Percentiles rank a stretch among this genome's conserved stretches.
Conservation (phyloP, 2,329 filamentous ascomycete species). For the Alternaria tenuissima region DNA sequence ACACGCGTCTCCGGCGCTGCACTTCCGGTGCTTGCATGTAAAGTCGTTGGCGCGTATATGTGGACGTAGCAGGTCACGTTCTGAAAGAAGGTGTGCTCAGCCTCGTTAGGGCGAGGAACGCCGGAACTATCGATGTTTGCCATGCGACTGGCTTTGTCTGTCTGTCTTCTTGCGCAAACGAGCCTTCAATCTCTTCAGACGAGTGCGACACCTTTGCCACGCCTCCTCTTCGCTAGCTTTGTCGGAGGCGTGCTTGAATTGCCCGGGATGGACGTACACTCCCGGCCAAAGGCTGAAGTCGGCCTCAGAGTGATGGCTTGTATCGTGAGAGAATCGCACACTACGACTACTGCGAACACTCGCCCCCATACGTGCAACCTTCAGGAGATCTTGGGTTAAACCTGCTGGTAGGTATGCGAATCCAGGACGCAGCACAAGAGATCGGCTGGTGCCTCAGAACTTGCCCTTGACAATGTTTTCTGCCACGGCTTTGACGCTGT, state of each 20-base stretch:
- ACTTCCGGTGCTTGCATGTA: neutral
- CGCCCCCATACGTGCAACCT: neutral
- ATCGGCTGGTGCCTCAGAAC: neutral
- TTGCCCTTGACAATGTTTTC: neutral
- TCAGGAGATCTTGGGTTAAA: neutral
- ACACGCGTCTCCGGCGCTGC: neutral
- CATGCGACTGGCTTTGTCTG: conserved; percentile 6
- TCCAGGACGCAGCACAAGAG: neutral
- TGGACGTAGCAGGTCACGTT: conserved; percentile 20
- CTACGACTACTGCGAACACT: conserved; percentile 10
- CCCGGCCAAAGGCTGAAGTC: conserved; percentile 33
- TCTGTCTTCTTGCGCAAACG: conserved; percentile 5
- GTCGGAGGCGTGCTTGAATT: conserved; percentile 26
- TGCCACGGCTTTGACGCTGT: neutral
- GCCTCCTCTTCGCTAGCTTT: conserved; percentile 24
- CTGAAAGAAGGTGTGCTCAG: conserved; percentile 8
- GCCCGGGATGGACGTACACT: conserved; percentile 35
- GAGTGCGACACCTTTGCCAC: conserved; percentile 31
- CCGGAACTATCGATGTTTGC: conserved; percentile 14
- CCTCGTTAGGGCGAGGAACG: conserved; percentile 9
- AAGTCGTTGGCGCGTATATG: conserved; percentile 22
- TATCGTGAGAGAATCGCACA: conserved; percentile 9
- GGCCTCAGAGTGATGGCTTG: conserved; percentile 8
- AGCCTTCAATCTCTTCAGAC: conserved; percentile 21
- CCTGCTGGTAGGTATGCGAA: neutral